Base-by-base conservation (phyloP, 192 early-diverging fungal genomes). In the Lobulomyces angularis region DNA sequence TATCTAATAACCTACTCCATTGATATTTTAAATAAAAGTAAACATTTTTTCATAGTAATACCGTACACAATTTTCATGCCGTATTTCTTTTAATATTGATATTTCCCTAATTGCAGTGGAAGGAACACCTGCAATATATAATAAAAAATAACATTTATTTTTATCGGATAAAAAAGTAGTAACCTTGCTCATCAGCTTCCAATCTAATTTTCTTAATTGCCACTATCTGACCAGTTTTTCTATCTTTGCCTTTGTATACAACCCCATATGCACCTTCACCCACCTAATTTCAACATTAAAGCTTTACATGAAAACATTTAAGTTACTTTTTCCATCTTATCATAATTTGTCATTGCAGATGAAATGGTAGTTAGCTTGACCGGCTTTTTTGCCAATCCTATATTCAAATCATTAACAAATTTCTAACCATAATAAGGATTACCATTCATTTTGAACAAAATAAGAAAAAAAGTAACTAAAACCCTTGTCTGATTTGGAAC, bases 31-130 rank as follows among this genome's bases (percentile, higher is more conserved):
- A 18, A 24, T 14, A 17, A 14, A 14, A 24, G 8, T 27, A 17
- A 8, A 11, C 21, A 11, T 27, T 9, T 17, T 26, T 19, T 11
- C 20, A 8, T 31, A 8, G 8, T 36, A 49, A 25, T 27, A 71
- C 61, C 37, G 49, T 24, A 95, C 80, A 53, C 94, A 82, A 56
- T 98, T 96, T 25, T 74, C 64, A 54, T 96, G 94, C 40, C 81
- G 74, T 37, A 98, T 67, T 59, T 98, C 94, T 53, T 92, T 92
- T 77, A 98, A 85, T 44, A 98, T 64, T 8, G 92, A 93, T 50
- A 98, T 96, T 67, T 98, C 94, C 26, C 94, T 74, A 51, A 98
- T 90, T 41, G 94, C 94, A 9, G 94, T 98, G 5, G 86, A 90
- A 18, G 94, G 94, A 27, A 90, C 89, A 21, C 84, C 84, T 58